Base-by-base conservation (phyloP, 2,329 filamentous ascomycete genomes). In the Cercospora sp. region DNA sequence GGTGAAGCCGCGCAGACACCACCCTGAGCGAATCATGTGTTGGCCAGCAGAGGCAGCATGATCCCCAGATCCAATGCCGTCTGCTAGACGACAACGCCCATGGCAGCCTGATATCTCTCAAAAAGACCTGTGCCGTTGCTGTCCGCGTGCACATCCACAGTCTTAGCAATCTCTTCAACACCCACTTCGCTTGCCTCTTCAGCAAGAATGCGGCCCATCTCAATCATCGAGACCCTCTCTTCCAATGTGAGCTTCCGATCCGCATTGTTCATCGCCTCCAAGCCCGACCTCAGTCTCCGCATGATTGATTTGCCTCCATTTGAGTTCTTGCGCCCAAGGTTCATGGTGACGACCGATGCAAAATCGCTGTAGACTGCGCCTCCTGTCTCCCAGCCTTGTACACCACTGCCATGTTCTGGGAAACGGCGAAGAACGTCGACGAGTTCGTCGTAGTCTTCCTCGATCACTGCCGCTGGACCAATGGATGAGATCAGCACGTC, bases 391-490 rank as follows among this genome's bases (percentile, higher is more conserved):
- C 95, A 97, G 63, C 90, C 89, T 10, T 85, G 80, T 33, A 72
- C 39, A 61, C 67, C 26, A 67, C 69, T 58, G 66, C 73, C 58
- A 86, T 87, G 1, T 84, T 84, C 62, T 6, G 82, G 79, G 75
- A 99, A 97, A 67, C 89, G 88, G 18, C 84, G 83, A 42, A 98
- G 85, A 45, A 97, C 83, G 33, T 85, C 82, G 48, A 87, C 86
- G 1, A 98, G 83, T 1, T 85, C 85, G 20, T 86, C 85, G 75
- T 92, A 94, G 77, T 97, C 90, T 53, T 90, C 89, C 76, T 92
- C 91, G 69, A 99, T 91, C 70, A 99, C 87, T 10, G 92, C 88
- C 30, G 86, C 84, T 0, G 95, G 95, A 0, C 92, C 95, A 31
- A 98, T 93, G 71, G 90, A 86, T 70, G 88, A 87, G 68, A 91